Percentiles rank a stretch among this genome's conserved stretches.
phyloP scores from a whole-genome alignment of 805 yeast species.

The Saturnispora sanitii region DNA sequence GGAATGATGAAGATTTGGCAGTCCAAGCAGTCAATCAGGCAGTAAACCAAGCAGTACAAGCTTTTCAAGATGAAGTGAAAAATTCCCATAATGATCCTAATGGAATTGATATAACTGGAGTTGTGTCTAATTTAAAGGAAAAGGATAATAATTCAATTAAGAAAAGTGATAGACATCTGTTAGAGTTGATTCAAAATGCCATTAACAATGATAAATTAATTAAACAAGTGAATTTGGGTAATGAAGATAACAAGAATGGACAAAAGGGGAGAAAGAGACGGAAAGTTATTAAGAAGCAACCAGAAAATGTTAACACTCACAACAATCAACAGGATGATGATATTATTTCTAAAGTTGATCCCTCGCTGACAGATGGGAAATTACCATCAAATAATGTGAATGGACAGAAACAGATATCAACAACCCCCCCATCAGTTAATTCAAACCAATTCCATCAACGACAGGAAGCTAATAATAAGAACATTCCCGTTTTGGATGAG shows the following conservation, averaged over 20 bases:
- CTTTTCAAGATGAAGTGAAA: slow-evolving; percentile 11
- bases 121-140: neutral
- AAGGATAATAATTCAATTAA: slow-evolving; percentile 1
- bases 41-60: slow-evolving; percentile 11
- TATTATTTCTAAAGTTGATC: no score
- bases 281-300: neutral
- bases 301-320: neutral
- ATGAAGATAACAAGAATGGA: neutral
- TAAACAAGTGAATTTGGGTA: neutral
- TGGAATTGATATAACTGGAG: no score
- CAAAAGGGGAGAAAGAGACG: neutral
- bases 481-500: neutral
- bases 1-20: slow-evolving; percentile 23
- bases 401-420: no score
- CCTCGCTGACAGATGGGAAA: no score
- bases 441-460: no score
- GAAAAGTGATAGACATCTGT: slow-evolving; percentile 2
- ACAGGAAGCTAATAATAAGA: neutral
- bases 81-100: slow-evolving; percentile 20
- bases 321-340: no score
- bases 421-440: no score
- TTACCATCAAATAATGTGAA: no score
- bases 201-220: slow-evolving; percentile 5
- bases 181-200: slow-evolving; percentile 6
- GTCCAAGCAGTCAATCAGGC: slow-evolving; percentile 23